Percentiles rank a stretch among this genome's conserved stretches.
phyloP scores from a whole-genome alignment of 768 basidiomycete genomes.

The Rubroboletus satanas region DNA sequence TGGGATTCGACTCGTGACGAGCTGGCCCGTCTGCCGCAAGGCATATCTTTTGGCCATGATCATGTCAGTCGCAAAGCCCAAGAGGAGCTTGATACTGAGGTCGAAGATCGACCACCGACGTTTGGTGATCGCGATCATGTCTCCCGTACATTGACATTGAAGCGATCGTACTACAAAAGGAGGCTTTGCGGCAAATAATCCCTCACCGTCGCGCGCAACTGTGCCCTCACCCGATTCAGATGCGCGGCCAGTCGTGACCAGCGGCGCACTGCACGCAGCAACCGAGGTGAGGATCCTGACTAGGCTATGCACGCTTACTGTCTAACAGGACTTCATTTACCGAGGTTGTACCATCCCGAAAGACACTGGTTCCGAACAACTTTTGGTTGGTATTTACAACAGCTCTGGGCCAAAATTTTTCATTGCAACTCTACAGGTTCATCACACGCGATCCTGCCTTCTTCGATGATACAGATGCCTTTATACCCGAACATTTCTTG shows the following conservation, averaged over 20 bases:
- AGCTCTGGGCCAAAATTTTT: background rate
- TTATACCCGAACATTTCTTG: slow-evolving; percentile 16
- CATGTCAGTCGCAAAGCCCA: background rate
- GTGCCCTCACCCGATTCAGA: background rate
- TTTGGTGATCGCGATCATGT: slow-evolving; percentile 8
- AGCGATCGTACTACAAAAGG: background rate
- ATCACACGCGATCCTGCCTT: slow-evolving; percentile 6
- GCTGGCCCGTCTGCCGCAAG: too few relatives aligned
- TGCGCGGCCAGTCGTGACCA: slow-evolving; percentile 6
- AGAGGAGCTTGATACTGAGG: slow-evolving; percentile 1
- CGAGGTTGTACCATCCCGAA: slow-evolving; percentile 2
- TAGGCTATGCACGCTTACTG: background rate
- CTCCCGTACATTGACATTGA: slow-evolving; percentile 7
- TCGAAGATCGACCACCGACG: slow-evolving; percentile 2
- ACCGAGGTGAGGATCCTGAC: background rate
- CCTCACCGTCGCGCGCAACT: background rate
- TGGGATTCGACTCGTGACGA: too few relatives aligned
- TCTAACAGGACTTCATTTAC: background rate
- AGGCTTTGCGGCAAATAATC: background rate
- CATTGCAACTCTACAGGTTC: background rate
- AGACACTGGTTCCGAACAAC: slow-evolving; percentile 2
- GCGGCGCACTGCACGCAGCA: slow-evolving; percentile 3
- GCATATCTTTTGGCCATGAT: slow-evolving; percentile 2
- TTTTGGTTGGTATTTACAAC: background rate
- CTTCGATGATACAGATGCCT: slow-evolving; percentile 9